Evolutionary conservation across 192 early-diverging fungal genomes (phyloP).

Genomic region (Backusella psychrophila): DNA sequence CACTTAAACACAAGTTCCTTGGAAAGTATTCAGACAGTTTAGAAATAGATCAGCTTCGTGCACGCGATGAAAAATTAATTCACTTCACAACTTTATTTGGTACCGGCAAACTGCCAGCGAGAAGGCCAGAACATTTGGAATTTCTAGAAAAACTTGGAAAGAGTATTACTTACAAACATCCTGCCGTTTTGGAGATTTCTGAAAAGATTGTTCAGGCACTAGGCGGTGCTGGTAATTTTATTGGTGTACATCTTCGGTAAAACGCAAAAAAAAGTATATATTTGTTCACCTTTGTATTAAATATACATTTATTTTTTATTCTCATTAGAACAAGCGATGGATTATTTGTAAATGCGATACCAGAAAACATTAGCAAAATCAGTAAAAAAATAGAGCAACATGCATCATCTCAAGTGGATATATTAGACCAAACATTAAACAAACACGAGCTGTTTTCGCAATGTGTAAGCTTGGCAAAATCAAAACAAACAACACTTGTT

Average conservation of each 20-base stretch:
- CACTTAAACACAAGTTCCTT: constrained; percentile 3
- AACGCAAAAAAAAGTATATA: neutral
- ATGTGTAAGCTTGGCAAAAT: constrained; percentile 15
- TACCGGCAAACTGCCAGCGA: constrained; percentile 28
- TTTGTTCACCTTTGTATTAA: neutral
- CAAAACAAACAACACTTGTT: constrained; percentile 30
- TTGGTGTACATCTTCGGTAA: constrained; percentile 39
- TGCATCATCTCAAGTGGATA: neutral
- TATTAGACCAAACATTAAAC: neutral
- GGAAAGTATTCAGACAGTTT: constrained; percentile 31
- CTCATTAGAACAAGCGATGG: constrained; percentile 29
- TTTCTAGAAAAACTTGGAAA: constrained; percentile 30
- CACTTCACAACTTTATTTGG: constrained; percentile 38
- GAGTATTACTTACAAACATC: constrained; percentile 33
- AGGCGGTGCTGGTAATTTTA: constrained; percentile 30
- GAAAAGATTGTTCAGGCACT: constrained; percentile 21
- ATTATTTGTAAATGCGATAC: constrained; percentile 26
- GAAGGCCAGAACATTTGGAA: constrained; percentile 25
- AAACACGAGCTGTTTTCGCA: neutral
- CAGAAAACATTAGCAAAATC: constrained; percentile 25
- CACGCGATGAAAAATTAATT: constrained; percentile 23
- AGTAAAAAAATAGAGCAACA: constrained; percentile 4
- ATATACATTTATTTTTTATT: neutral
- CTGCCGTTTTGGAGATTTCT: constrained; percentile 22
- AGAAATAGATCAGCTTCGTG: constrained; percentile 24